Evolutionary conservation across 352 stramenopile genomes (phyloP).

Genomic region (Phytophthora sansomeana): DNA sequence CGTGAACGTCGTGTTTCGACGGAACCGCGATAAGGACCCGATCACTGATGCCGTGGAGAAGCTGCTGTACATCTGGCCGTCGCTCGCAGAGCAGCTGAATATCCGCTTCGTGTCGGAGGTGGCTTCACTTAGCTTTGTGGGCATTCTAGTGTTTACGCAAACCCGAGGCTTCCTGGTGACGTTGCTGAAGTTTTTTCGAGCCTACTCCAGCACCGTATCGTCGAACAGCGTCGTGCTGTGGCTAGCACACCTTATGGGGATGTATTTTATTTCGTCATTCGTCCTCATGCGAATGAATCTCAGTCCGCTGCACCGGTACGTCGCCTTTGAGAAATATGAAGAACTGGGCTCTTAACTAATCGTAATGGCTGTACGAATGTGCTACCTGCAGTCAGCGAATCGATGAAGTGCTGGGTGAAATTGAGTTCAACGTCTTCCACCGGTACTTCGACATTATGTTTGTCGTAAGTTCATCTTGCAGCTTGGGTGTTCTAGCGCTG

Average conservation of each 20-base stretch:
- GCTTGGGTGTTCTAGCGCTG: slow-evolving; percentile 60
- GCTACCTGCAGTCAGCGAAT: slow-evolving; percentile 63
- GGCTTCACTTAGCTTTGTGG: slow-evolving; percentile 78
- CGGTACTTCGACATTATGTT: slow-evolving; percentile 90
- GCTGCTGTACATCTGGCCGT: slow-evolving; percentile 85
- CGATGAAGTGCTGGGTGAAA: slow-evolving; percentile 83
- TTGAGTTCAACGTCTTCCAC: slow-evolving; percentile 88
- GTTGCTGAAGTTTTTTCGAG: slow-evolving; percentile 81
- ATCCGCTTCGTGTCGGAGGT: slow-evolving; percentile 83
- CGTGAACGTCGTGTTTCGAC: slow-evolving; percentile 79
- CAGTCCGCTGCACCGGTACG: slow-evolving; percentile 67
- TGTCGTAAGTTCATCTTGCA: slow-evolving; percentile 76
- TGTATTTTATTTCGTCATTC: slow-evolving; percentile 91
- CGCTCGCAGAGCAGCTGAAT: slow-evolving; percentile 77
- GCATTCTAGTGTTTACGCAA: slow-evolving; percentile 86
- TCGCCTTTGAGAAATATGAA: neutral
- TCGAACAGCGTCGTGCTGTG: slow-evolving; percentile 87
- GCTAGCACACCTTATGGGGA: slow-evolving; percentile 87
- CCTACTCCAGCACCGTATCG: slow-evolving; percentile 83
- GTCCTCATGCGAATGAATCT: slow-evolving; percentile 92
- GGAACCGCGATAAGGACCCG: slow-evolving; percentile 85
- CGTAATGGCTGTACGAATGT: neutral
- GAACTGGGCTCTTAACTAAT: slow-evolving; percentile 1
- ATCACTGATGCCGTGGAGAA: slow-evolving; percentile 87
- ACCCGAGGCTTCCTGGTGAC: slow-evolving; percentile 83